Percentiles rank a stretch among this genome's conserved stretches.
These are phyloP conservation scores for Linderina pennispora DNA, from an alignment of 192 early-diverging fungal genomes.

Conservation along the genomic window DNA sequence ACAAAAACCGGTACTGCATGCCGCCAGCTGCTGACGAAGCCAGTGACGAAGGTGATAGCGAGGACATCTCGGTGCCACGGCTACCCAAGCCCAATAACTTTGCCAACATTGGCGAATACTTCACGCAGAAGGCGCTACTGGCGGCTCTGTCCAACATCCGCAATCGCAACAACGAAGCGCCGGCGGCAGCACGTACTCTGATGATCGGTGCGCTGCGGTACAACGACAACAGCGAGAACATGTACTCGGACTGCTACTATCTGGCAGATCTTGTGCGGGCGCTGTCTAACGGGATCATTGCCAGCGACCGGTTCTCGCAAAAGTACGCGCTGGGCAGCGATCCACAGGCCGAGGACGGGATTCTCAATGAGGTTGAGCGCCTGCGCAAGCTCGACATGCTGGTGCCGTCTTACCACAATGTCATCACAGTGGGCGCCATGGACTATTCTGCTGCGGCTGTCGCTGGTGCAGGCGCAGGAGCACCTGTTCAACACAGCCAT, in stretches of 20 bases:
- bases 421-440: slow-evolving; percentile 75
- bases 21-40: slow-evolving; percentile 21
- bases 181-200: slow-evolving; percentile 54
- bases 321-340: slow-evolving; percentile 4
- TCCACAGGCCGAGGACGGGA: slow-evolving; percentile 5
- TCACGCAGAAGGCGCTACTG: slow-evolving; percentile 75
- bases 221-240: slow-evolving; percentile 92
- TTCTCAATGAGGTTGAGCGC: slow-evolving; percentile 66
- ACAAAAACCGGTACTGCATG: slow-evolving; percentile 67
- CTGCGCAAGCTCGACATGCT: slow-evolving; percentile 72
- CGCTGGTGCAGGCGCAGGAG: slow-evolving; percentile 51
- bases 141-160: slow-evolving; percentile 70
- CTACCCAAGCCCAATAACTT: slow-evolving; percentile 89
- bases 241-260: slow-evolving; percentile 77
- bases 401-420: slow-evolving; percentile 82
- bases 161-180: slow-evolving; percentile 56
- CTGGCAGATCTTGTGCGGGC: slow-evolving; percentile 68
- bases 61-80: slow-evolving; percentile 14
- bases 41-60: slow-evolving; percentile 2
- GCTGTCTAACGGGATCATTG: slow-evolving; percentile 58
- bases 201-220: slow-evolving; percentile 74
- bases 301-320: slow-evolving; percentile 18
- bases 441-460: slow-evolving; percentile 63
- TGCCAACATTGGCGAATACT: slow-evolving; percentile 81
- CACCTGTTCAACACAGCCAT: slow-evolving; percentile 64